Conservation (phyloP, 73 alveolate genomes). For the Paramecium pentaurelia region DNA sequence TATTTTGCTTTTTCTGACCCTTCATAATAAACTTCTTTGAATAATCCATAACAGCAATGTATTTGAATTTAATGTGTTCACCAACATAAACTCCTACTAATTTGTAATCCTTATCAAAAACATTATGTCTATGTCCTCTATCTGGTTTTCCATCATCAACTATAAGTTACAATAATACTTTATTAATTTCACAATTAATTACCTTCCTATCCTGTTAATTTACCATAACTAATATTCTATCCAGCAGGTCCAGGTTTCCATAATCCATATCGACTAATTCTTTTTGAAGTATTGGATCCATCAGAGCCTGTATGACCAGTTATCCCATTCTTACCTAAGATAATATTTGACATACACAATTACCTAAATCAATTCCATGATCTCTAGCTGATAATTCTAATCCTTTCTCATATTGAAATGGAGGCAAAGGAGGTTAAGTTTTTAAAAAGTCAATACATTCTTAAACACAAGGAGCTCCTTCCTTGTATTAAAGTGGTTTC, state of each 20-base stretch:
- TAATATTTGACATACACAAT: not conserved
- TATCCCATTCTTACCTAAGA: slow-evolving; percentile 6
- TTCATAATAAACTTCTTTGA: not conserved
- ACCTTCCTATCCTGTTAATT: slow-evolving; percentile 67
- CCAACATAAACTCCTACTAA: slow-evolving; percentile 54
- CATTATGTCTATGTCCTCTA: slow-evolving; percentile 75
- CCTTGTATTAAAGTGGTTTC: slow-evolving; percentile 10
- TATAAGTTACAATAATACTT: slow-evolving; percentile 69
- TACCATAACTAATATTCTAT: slow-evolving; percentile 80
- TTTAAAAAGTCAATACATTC: slow-evolving; percentile 3
- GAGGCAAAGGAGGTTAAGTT: not conserved
- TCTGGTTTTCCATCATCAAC: slow-evolving; percentile 82
- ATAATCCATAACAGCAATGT: slow-evolving; percentile 52
- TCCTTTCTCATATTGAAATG: slow-evolving; percentile 63
- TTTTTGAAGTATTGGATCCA: slow-evolving; percentile 74
- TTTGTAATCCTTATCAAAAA: slow-evolving; percentile 38
- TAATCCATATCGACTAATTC: slow-evolving; percentile 78
- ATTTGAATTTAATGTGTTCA: slow-evolving; percentile 46
- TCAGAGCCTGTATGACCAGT: slow-evolving; percentile 77
- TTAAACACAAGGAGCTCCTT: slow-evolving; percentile 51
- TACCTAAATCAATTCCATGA: slow-evolving; percentile 81
- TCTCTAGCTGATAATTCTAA: slow-evolving; percentile 84
- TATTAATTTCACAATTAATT: slow-evolving; percentile 60
- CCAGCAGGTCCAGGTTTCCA: slow-evolving; percentile 80
- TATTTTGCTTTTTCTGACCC: not conserved